Conservation (phyloP, 257 asterid genomes). For the Capsicum rhomboideum region DNA sequence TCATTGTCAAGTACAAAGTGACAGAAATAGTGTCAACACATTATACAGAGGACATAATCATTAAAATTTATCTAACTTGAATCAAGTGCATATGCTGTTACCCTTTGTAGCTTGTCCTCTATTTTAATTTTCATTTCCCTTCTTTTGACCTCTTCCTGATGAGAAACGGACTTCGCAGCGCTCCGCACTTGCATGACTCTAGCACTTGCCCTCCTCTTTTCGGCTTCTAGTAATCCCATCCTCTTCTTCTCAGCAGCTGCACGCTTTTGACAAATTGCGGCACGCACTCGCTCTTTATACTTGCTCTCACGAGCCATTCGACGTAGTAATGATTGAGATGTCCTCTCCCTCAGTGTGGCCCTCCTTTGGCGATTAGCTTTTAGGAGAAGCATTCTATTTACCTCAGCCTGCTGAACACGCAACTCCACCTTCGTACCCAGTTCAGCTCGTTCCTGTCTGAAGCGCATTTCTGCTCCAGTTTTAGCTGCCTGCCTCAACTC, state of each 20-base stretch:
- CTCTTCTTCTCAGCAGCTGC: slow-evolving; percentile 89
- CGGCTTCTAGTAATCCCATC: slow-evolving; percentile 76
- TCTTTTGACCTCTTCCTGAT: slow-evolving; percentile 73
- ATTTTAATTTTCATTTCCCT: slow-evolving; percentile 66
- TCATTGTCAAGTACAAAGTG: slow-evolving; percentile 1
- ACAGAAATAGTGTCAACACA: not conserved
- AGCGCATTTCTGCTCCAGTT: slow-evolving; percentile 69
- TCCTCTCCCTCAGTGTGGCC: slow-evolving; percentile 76
- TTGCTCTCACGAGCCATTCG: slow-evolving; percentile 78
- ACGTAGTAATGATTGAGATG: slow-evolving; percentile 66
- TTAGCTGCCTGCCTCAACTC: slow-evolving; percentile 88
- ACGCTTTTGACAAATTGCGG: slow-evolving; percentile 84
- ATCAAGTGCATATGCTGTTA: not conserved
- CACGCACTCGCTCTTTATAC: slow-evolving; percentile 79
- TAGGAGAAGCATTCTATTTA: slow-evolving; percentile 70
- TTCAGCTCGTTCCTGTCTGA: slow-evolving; percentile 68
- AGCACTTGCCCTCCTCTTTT: slow-evolving; percentile 72
- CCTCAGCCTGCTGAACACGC: slow-evolving; percentile 85
- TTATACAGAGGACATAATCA: not conserved
- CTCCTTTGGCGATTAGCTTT: slow-evolving; percentile 73
- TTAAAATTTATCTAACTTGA: not conserved
- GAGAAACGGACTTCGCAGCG: slow-evolving; percentile 56
- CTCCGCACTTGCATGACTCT: slow-evolving; percentile 65
- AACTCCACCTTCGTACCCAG: slow-evolving; percentile 74
- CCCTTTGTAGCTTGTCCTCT: slow-evolving; percentile 80